Evolutionary conservation across 2,329 filamentous ascomycete genomes (phyloP).

Genomic region (Exophiala lecanii-corni): DNA sequence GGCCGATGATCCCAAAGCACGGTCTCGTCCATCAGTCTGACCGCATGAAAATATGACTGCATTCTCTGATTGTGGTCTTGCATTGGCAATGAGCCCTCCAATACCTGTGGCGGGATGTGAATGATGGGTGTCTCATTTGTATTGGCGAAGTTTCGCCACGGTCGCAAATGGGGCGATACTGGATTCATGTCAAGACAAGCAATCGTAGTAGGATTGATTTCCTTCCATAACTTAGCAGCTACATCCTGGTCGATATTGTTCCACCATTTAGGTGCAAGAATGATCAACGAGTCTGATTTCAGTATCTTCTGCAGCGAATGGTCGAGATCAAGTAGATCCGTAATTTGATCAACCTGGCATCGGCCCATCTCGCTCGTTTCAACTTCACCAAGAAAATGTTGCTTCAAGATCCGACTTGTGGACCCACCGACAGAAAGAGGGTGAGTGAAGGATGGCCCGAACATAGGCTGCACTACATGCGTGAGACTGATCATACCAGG

Average conservation of each 20-base stretch:
- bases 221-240: slow-evolving; percentile 43
- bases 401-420: slow-evolving; percentile 38
- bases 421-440: slow-evolving; percentile 25
- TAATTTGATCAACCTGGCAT: slow-evolving; percentile 50
- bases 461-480: slow-evolving; percentile 46
- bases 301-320: slow-evolving; percentile 37
- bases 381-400: slow-evolving; percentile 51
- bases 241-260: slow-evolving; percentile 49
- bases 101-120: slow-evolving; percentile 42
- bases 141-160: slow-evolving; percentile 38
- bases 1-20: slow-evolving; percentile 44
- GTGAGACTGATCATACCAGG: slow-evolving; percentile 57
- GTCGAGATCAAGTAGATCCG: slow-evolving; percentile 50
- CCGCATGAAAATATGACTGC: slow-evolving; percentile 56
- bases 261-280: slow-evolving; percentile 56
- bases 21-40: slow-evolving; percentile 27
- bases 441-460: slow-evolving; percentile 56
- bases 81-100: slow-evolving; percentile 47
- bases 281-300: slow-evolving; percentile 47
- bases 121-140: slow-evolving; percentile 35
- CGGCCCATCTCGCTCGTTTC: slow-evolving; percentile 54
- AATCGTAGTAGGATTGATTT: slow-evolving; percentile 47
- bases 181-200: slow-evolving; percentile 52
- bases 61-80: slow-evolving; percentile 53
- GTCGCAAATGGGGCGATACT: slow-evolving; percentile 38